Conservation (phyloP, 2,329 filamentous ascomycete genomes). For the Penicillium decumbens region DNA sequence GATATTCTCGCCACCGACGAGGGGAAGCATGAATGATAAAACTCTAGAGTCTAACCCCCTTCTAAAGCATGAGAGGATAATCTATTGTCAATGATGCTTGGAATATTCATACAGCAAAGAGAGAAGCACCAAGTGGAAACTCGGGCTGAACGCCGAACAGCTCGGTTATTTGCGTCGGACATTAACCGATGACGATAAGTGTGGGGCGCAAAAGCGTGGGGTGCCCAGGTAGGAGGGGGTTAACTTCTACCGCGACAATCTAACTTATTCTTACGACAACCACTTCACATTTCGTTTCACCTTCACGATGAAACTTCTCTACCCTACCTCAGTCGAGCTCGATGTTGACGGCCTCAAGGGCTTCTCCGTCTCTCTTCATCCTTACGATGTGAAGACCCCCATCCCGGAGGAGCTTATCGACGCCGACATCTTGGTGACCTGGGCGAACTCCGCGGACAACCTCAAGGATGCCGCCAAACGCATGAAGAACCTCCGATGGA, state of each 20-base stretch:
- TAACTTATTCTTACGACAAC: not conserved
- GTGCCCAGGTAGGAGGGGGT: not conserved
- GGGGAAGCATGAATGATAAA: not conserved
- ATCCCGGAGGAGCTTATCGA: constrained; percentile 57
- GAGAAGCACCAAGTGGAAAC: not conserved
- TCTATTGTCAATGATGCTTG: not conserved
- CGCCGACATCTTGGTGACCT: constrained; percentile 59
- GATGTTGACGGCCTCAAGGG: constrained; percentile 54
- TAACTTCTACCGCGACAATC: not conserved
- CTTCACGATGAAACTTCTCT: constrained; percentile 56
- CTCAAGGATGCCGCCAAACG: constrained; percentile 54
- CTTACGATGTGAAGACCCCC: constrained; percentile 55
- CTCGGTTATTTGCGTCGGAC: not conserved
- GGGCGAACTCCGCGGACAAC: constrained; percentile 57
- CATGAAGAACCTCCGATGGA: constrained; percentile 58
- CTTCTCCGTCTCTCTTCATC: constrained; percentile 54
- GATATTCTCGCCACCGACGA: not conserved
- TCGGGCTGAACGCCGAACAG: not conserved
- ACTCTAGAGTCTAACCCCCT: too few relatives aligned
- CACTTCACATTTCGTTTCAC: constrained; percentile 19
- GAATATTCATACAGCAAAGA: not conserved
- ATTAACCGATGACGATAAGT: not conserved
- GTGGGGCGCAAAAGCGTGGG: not conserved
- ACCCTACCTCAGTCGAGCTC: constrained; percentile 59
- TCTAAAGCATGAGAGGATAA: too few relatives aligned